Evolutionary conservation across 73 alveolate genomes (phyloP), one percentile per base, ranked within the genome.

Genomic region (Paramecium tetraurelia): DNA sequence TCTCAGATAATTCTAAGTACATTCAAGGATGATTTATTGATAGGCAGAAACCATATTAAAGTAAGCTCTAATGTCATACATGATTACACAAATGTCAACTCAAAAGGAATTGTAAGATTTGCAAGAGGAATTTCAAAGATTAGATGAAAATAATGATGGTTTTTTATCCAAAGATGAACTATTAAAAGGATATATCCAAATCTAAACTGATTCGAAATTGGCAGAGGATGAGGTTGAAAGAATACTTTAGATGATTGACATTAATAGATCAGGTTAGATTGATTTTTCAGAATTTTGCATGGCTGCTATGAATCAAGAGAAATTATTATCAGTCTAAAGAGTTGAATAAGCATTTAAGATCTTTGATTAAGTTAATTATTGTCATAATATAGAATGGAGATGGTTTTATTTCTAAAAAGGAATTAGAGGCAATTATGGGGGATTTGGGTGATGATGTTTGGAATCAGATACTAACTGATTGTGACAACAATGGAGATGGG

Each of bases 91-190:
- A 58, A 76, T 93, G 59, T 43, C 93, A 0, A 16, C 94, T 36
- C 11, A 92, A 38, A 92, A 86, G n/a, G 98, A 95, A 59, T 92
- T 84, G 11, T 35, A 85, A 68, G 86, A 84, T 14, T 93, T 95
- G 7, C 38, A 69, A 33, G 71, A 84, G 31, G 93, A 80, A 21
- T 95, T 95, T 76, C n/a, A 94, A 59, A 72, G 57, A 9, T 70
- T 92, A 18, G 98, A 95, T 75, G 92, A 53, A 6, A 85, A 94
- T 58, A 85, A 94, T 85, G 97, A 94, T 86, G 97, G 97, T 18
- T 75, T 83, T 44, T 90, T 94, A 29, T 75, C 94, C 5, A 94
- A 93, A 92, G 86, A 94, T 12, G 97, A 94, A 46, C 70, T 94
- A 10, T 84, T 94, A 43, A 85, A 77, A 35, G 97, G 97, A 11